Evolutionary conservation across 176 grass and related monocot species (phyloP).

Genomic region (Alloteropsis semialata): DNA sequence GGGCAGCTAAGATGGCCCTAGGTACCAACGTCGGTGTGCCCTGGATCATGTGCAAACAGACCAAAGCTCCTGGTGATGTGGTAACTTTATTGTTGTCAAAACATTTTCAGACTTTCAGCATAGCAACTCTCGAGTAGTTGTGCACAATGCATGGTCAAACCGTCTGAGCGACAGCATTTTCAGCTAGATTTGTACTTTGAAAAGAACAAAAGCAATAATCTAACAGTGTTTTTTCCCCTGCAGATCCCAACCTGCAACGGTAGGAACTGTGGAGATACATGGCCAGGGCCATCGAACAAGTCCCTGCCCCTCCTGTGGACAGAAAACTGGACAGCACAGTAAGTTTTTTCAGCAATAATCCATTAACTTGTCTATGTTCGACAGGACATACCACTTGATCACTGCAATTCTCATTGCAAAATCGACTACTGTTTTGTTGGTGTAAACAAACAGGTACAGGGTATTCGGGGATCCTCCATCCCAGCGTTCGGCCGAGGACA

Average conservation of each 20-base stretch:
- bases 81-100: conserved; percentile 38
- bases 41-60: conserved; percentile 95
- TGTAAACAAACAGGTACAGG: conserved; percentile 63
- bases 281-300: conserved; percentile 45
- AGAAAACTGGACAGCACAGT: conserved; percentile 97
- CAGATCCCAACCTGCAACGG: conserved; percentile 81
- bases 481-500: conserved; percentile 81
- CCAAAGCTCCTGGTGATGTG: conserved; percentile 65
- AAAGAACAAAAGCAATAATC: not conserved
- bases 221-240: not conserved
- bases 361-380: not conserved
- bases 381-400: not conserved
- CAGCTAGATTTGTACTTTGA: not conserved
- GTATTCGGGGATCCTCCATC: conserved; percentile 91
- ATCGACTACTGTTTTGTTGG: not conserved
- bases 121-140: not conserved
- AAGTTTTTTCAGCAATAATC: conserved; percentile 20
- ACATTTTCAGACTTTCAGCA: not conserved
- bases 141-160: not conserved
- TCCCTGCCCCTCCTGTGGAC: conserved; percentile 62
- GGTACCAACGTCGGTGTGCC: conserved; percentile 52
- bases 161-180: not conserved
- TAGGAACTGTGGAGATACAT: conserved; percentile 71
- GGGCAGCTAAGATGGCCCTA: conserved; percentile 67
- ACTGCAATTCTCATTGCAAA: not conserved